Conservation (phyloP, 2,329 filamentous ascomycete species). For the Metarhizium guizhouense region DNA sequence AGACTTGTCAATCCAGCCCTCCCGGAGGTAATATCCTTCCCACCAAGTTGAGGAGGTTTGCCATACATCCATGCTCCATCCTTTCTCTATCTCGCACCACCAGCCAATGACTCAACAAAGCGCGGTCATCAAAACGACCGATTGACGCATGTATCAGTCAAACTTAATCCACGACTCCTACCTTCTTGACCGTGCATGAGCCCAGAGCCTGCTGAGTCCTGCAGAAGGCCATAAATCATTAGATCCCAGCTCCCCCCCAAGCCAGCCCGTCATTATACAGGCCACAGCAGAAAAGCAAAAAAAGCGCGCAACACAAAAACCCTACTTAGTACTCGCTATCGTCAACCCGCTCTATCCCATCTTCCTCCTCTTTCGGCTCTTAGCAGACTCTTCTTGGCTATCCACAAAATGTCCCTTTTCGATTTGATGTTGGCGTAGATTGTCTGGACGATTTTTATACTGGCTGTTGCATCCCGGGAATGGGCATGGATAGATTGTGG, state of each 20-base stretch:
- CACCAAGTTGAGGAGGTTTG: no score
- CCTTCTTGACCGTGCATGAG: neutral
- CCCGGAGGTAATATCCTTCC: no score
- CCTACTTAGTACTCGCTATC: no score
- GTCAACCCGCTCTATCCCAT: conserved; percentile 9
- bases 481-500: conserved; percentile 42
- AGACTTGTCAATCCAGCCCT: no score
- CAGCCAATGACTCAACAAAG: neutral
- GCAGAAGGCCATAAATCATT: neutral
- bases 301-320: neutral
- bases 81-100: neutral
- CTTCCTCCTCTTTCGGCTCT: conserved; percentile 41
- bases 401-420: conserved; percentile 47
- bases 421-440: conserved; percentile 46
- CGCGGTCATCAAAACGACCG: neutral
- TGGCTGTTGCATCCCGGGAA: conserved; percentile 45
- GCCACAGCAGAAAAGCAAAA: neutral
- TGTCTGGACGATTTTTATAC: conserved; percentile 48
- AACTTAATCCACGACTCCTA: neutral
- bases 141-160: neutral
- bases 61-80: no score
- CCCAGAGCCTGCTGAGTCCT: neutral
- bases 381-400: conserved; percentile 25
- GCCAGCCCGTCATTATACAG: neutral
- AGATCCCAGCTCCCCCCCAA: neutral